Evolutionary conservation across 2,329 filamentous ascomycete genomes (phyloP), one percentile per base, ranked within the genome.

Genomic region (Cercospora zeina): DNA sequence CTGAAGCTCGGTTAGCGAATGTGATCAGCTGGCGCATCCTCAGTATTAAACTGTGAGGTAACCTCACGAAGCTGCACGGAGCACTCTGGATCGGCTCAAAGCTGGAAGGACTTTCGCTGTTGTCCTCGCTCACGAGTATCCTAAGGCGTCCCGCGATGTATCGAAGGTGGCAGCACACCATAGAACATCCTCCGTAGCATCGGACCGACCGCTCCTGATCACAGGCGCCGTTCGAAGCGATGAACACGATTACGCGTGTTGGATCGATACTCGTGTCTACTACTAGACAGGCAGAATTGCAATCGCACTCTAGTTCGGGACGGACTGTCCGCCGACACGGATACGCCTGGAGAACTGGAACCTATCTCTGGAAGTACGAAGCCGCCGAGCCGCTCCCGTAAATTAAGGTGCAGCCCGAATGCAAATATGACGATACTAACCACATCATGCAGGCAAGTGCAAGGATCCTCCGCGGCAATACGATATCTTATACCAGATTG

Each of bases 401-500:
- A 27, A 27, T 3, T 3, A 27, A 27, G 24, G 24, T 14, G 42
- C 42, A 49, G 42, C 7, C 21, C n/a, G 24, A 6, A 27, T 27
- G 24, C 24, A 27, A 6, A 27, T 3, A 27, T 27, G 24, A 27
- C 24, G 24, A 27, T 27, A 27, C 6, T 3, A 27, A 6, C 24
- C 24, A 6, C 24, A 27, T 27, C 6, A 3, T 27, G 3, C 24
- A 3, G 6, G 24, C 6, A n/a, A n/a, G n/a, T n/a, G n/a, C 24
- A 27, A 49, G 42, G 42, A 27, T 49, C 19, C 13, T 24, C 42
- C 24, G 14, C 14, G 24, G n/a, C n/a, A n/a, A n/a, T n/a, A n/a
- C n/a, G n/a, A n/a, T n/a, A 49, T 49, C 21, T 49, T 19, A 24
- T 47, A 47, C 42, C 42, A 27, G 42, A 49, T 49, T 49, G 24